Base-by-base conservation (phyloP, 805 yeast genomes). In the Kurtzmaniella fragi region DNA sequence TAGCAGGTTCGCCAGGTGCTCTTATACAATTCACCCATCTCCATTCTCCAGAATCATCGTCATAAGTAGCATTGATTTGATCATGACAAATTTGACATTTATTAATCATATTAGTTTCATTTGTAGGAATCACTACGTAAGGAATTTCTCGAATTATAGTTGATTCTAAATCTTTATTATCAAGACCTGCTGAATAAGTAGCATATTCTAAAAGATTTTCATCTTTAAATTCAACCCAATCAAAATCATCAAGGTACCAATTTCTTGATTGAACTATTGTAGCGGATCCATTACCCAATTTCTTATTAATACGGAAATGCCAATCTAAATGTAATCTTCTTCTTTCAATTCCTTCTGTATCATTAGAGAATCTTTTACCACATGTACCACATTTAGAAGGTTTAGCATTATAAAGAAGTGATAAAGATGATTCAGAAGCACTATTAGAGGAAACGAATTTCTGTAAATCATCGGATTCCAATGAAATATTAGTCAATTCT, bases 231-330 rank as follows among this genome's bases (percentile, higher is more conserved):
- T 72, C 70, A 20, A 76, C 73, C 91, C 95, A 89, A 32, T 79
- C 80, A 17, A 71, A 67, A 45, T 78, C 84, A 44, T 78, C 80
- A 43, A 89, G 62, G 57, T 80, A 90, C 95, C 95, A 90, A 49
- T 80, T 75, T 50, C 97, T 68, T 31, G 86, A 81, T 55, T 85
- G 90, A 32, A 82, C 80, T 31, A 54, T 47, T 20, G 57, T 54
- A 17, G 59, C 51, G 12, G 50, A 41, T 16, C 54, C 49, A 26
- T 44, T 48, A 17, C 63, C 48, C 35, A 85, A 67, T 51, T 84
- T 81, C 56, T 86, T 87, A 59, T 88, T 91, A 32, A 87, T 84
- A 50, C 98, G 76, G 67, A 88, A 89, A 67, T 91, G 98, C 97
- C 97, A 91, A 60, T 91, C 99, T 47, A 88, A 65, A 61, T 93